Conservation (phyloP, 1,139 yeast genomes). For the Chernovozyma aurita region DNA sequence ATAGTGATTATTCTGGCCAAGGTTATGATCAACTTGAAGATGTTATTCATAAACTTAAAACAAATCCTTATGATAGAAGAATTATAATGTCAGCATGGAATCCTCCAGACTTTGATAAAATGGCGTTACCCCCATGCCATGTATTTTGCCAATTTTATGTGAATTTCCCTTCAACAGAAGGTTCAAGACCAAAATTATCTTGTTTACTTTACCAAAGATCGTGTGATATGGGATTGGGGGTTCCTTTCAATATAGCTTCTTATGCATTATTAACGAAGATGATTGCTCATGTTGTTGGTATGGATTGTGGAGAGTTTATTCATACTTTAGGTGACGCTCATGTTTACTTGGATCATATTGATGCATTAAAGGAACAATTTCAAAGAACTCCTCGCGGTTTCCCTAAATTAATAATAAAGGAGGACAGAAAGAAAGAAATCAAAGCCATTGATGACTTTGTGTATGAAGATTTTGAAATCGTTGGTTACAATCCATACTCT, state of each 20-base stretch:
- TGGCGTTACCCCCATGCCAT: conserved; percentile 99
- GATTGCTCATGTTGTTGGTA: conserved; percentile 91
- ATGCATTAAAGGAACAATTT: conserved; percentile 78
- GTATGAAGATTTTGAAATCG: conserved; percentile 80
- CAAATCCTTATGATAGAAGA: conserved; percentile 90
- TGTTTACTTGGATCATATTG: conserved; percentile 87
- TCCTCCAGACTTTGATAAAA: conserved; percentile 85
- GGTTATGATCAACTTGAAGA: conserved; percentile 89
- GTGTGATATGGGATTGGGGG: conserved; percentile 99
- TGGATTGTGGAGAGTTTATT: conserved; percentile 92
- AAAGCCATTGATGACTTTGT: conserved; percentile 78
- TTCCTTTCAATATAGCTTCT: conserved; percentile 96
- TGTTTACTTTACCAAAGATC: conserved; percentile 93
- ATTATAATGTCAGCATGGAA: conserved; percentile 97
- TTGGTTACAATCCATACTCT: conserved; percentile 74
- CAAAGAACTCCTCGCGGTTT: conserved; percentile 69
- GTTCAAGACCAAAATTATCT: conserved; percentile 59
- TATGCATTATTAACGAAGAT: conserved; percentile 87
- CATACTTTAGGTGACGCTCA: conserved; percentile 98
- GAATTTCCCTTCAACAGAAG: conserved; percentile 53
- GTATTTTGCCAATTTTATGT: conserved; percentile 95
- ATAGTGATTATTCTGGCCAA: conserved; percentile 77
- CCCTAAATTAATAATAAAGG: conserved; percentile 70
- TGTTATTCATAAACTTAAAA: conserved; percentile 73
- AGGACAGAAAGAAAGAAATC: conserved; percentile 46